Evolutionary conservation across 352 stramenopile genomes (phyloP), one percentile per base, ranked within the genome.

Genomic region (Pythium folliculosum): DNA sequence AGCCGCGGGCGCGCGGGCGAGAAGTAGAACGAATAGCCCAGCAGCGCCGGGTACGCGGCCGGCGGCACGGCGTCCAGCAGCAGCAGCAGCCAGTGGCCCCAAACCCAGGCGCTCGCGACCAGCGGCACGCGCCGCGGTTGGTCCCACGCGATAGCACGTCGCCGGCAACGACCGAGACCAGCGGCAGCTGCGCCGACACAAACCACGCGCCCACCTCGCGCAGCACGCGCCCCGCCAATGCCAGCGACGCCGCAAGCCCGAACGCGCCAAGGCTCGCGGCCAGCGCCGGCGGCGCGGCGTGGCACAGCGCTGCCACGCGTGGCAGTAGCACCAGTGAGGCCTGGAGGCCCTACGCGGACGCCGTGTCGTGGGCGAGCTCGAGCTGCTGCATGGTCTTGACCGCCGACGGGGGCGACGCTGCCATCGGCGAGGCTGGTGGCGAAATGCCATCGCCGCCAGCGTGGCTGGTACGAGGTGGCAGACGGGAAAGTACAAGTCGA

Each of bases 21-120:
- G n/a, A 65, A 65, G 47, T 58, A 65, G 45, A 65, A n/a, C 47
- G 47, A 52, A 40, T 61, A 49, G 14, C n/a, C 61, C 17, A 68
- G n/a, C 61, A 62, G 25, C 35, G 54, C 44, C n/a, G 58, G 58
- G 48, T 49, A 65, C 47, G 23, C 9, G 9, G n/a, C n/a, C 2
- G 60, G 60, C 32, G 60, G 60, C 48, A 66, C 22, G 7, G 60
- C 49, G 48, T 58, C 60, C 21, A 66, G 48, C 32, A 66, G 57
- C 3, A 66, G 57, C 3, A 66, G 43, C 22, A 40, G 19, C 59
- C 59, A 65, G 59, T 65, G 59, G 59, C 59, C 35, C 59, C 47
- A 65, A 47, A 65, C 22, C 59, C 59, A 65, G 12, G 59, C 59
- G 9, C 32, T n/a, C n/a, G 37, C 9, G 10, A 65, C 38, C 5